Evolutionary conservation across 345 rosid species (phyloP), one percentile per base, ranked within the genome.

Genomic region (Acer negundo): DNA sequence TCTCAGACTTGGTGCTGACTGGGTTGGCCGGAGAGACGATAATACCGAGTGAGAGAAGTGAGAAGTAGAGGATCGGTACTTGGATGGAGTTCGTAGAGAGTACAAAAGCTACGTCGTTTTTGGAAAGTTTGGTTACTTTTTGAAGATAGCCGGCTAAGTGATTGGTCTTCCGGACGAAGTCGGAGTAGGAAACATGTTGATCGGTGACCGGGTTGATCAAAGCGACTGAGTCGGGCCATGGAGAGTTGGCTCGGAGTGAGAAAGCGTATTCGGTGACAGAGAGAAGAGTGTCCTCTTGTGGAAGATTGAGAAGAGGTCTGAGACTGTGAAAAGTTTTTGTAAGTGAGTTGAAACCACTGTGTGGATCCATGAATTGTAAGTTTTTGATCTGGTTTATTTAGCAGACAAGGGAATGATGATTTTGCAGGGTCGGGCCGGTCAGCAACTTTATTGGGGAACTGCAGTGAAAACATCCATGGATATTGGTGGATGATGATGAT

Each of bases 11-110:
- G 11, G 78, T 71, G 75, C 73, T 75, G 55, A 72, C 11, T 20
- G 86, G 86, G 40, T 84, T 84, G 11, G 64, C 80, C 1, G 84
- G 84, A 7, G 82, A 78, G 62, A 80, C 19, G 23, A 81, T 26
- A 42, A 84, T 82, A 23, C 81, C 82, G 68, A 84, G 77, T 5
- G 78, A 81, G 64, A 80, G 76, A 12, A 84, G 80, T 7, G 86
- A 28, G 49, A 84, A 70, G 74, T 72, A 78, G 73, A 84, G 82
- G 72, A 81, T 62, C 9, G 81, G 84, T 20, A 79, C 56, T 7
- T 76, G 53, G 7, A 76, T 51, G 26, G 76, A 76, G 67, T 84
- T 81, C 0, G 79, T 22, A 1, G 77, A 77, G 63, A 84, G 79
- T 10, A 84, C 53, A n/a, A 79, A 79, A 2, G 87, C 81, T 0